A percentile compares a stretch with the other conserved stretches of the same genome.
Conservation (phyloP, 495 filamentous ascomycete species). For the Cercophora sp. region DNA sequence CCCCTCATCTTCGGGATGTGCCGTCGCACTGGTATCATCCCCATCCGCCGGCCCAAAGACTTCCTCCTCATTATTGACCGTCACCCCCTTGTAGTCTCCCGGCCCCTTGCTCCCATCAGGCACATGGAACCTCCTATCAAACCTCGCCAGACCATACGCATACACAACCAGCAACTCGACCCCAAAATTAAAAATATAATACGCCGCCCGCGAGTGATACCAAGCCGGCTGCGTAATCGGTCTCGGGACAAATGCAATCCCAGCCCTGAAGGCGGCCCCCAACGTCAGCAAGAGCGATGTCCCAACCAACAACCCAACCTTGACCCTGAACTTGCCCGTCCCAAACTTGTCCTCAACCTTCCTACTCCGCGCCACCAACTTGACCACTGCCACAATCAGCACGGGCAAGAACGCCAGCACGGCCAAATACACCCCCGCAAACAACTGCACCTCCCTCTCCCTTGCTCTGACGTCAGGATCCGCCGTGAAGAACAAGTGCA, state of each 20-base stretch:
- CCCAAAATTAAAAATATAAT: conserved; percentile 74
- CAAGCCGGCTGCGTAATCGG: conserved; percentile 56
- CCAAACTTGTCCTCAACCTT: conserved; percentile 65
- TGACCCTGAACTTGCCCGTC: conserved; percentile 56
- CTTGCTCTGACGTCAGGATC: conserved; percentile 42
- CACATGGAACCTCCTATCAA: conserved; percentile 71
- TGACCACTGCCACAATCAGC: conserved; percentile 24
- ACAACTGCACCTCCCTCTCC: conserved; percentile 61
- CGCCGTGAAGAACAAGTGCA: conserved; percentile 64
- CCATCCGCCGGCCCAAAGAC: conserved; percentile 3
- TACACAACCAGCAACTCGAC: conserved; percentile 67
- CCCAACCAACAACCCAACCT: conserved; percentile 56
- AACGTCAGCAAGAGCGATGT: conserved; percentile 56
- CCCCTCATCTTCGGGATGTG: not conserved
- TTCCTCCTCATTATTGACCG: conserved; percentile 4
- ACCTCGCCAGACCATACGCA: conserved; percentile 56
- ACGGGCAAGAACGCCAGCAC: conserved; percentile 71
- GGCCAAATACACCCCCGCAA: conserved; percentile 63
- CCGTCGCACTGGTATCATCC: not conserved
- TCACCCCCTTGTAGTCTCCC: conserved; percentile 1
- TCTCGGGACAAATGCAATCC: conserved; percentile 50
- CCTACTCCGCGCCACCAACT: conserved; percentile 25
- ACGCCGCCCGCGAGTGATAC: conserved; percentile 66
- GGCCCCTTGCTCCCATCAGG: conserved; percentile 39
- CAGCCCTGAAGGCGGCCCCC: conserved; percentile 65